Base-by-base conservation (phyloP, 129 eudicot species). In the Flaveria brownii region DNA sequence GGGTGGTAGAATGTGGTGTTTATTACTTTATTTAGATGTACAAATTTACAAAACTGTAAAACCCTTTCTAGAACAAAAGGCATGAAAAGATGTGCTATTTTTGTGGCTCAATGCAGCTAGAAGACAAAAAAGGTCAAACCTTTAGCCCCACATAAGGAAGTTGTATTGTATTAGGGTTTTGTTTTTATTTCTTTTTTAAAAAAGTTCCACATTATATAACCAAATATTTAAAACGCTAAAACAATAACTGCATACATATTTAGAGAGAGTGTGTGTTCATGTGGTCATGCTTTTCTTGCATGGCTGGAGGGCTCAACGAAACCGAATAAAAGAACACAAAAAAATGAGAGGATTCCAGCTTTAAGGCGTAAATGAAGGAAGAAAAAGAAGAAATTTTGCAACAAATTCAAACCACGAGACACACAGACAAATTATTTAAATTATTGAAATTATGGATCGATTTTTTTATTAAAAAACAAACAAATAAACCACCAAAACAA, bases 341-440 rank as follows among this genome's bases (percentile, higher is more conserved):
- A 64, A 72, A 47, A 36, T 15, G 73, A 65, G 66, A 55, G 74
- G 79, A 42, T 73, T 80, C 79, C 83, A 80, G 83, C 83, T 80
- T 80, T 80, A 72, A 39, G 64, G 61, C 83, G 83, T 66, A 73
- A 80, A 80, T 80, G 83, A 51, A 72, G 83, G 83, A 80, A 73
- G 83, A 72, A 80, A 79, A 63, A 39, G 66, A 64, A 64, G 57
- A 79, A 49, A 9, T 72, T 39, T 73, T 73, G 74, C 52, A 54
- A 26, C 78, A 72, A 64, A 63, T 79, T 79, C 83, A 72, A 79
- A 73, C 83, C 79, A 80, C 43, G 70, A 80, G 83, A 73, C 70
- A 72, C 68, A 72, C 64, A 56, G 70, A 64, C 68, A 73, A 80
- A 73, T 43, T 72, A 80, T 43, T 73, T 65, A 43, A 7, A 0